Percentiles rank a stretch among this genome's conserved stretches.
Conservation (phyloP, 1,139 yeast genomes). For the Magnusiomyces paraingens region DNA sequence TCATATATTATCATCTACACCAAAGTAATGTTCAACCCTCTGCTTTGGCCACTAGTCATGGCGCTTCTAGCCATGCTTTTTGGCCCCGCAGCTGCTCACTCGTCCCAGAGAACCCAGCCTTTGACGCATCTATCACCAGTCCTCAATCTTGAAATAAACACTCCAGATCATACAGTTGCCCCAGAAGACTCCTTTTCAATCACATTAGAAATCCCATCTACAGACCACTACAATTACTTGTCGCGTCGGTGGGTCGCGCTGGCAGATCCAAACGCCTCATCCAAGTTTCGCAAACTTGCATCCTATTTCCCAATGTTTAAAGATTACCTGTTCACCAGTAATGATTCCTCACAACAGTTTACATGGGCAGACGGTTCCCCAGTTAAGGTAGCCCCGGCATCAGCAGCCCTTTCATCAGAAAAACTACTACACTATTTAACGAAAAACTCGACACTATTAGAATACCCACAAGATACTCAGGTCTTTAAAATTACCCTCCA, state of each 20-base stretch:
- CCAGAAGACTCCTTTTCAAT: slow-evolving; percentile 19
- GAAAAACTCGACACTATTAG: slow-evolving; percentile 23
- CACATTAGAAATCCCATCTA: slow-evolving; percentile 24
- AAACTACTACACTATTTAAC: slow-evolving; percentile 26
- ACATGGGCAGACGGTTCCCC: slow-evolving; percentile 13
- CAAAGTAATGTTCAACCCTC: background rate
- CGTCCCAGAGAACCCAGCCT: slow-evolving; percentile 20
- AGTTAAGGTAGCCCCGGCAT: slow-evolving; percentile 3
- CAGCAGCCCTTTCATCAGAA: slow-evolving; percentile 19
- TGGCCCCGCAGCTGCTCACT: slow-evolving; percentile 11
- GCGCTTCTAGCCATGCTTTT: background rate
- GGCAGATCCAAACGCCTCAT: slow-evolving; percentile 27
- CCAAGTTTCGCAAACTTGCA: slow-evolving; percentile 5
- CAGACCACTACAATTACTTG: slow-evolving; percentile 24
- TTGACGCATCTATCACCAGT: slow-evolving; percentile 24
- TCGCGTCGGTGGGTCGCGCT: slow-evolving; percentile 31
- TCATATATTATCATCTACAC: background rate
- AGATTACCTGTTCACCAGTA: too few relatives aligned
- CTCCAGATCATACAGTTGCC: slow-evolving; percentile 13
- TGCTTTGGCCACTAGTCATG: background rate
- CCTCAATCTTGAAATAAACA: slow-evolving; percentile 16
- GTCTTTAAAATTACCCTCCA: slow-evolving; percentile 27
- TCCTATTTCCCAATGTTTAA: slow-evolving; percentile 2
- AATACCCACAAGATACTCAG: slow-evolving; percentile 25
- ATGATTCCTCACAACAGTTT: slow-evolving; percentile 1